A percentile compares a stretch with the other conserved stretches of the same genome.
These are phyloP conservation scores for Circinella umbellata DNA, from an alignment of 371 early-diverging fungal species.

Conservation along the genomic window DNA sequence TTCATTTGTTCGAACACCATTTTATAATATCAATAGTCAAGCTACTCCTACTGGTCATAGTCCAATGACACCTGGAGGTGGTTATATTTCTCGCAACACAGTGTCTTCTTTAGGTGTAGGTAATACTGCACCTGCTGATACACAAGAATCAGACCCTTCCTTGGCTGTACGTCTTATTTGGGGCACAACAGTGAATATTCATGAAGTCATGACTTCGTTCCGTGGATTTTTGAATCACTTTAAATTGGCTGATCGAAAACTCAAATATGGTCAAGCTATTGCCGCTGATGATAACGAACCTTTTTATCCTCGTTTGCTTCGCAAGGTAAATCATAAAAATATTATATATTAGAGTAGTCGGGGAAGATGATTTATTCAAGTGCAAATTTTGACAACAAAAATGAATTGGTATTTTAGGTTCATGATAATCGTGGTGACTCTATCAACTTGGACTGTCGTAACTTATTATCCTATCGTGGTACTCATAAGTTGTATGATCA, in stretches of 20 bases:
- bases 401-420: constrained; percentile 43
- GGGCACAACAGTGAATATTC: constrained; percentile 98
- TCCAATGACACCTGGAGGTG: constrained; percentile 26
- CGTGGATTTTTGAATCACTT: constrained; percentile 88
- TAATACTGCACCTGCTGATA: constrained; percentile 19
- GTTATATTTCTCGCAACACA: constrained; percentile 1
- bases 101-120: constrained; percentile 15
- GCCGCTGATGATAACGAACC: constrained; percentile 60
- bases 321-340: constrained; percentile 13
- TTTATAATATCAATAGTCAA: constrained; percentile 14
- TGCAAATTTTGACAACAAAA: too few relatives aligned
- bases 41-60: background rate
- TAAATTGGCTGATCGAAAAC: constrained; percentile 67
- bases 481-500: constrained; percentile 80
- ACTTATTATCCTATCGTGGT: constrained; percentile 76
- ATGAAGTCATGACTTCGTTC: constrained; percentile 90
- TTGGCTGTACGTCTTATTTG: constrained; percentile 81
- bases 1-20: constrained; percentile 47
- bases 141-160: constrained; percentile 54
- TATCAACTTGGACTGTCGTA: constrained; percentile 91
- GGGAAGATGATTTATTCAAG: background rate
- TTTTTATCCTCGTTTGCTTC: constrained; percentile 74
- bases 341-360: background rate
- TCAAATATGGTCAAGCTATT: constrained; percentile 34
- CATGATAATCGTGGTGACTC: constrained; percentile 58